Base-by-base conservation (phyloP, 2,329 filamentous ascomycete species). In the Pseudogymnoascus sp. region DNA sequence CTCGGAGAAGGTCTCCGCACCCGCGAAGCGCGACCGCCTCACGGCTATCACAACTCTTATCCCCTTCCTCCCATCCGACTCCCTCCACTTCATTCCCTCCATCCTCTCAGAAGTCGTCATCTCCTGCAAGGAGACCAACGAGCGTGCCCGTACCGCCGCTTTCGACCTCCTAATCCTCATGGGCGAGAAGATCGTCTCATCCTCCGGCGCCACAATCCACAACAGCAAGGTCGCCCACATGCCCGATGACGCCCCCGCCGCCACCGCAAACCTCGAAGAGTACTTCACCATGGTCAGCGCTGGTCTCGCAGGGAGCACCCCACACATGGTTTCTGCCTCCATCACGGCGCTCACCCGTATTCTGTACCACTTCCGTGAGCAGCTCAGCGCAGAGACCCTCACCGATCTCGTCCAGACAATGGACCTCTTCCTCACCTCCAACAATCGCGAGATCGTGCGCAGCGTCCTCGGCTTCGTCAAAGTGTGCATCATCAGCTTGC, bases 211-310 rank as follows among this genome's bases (percentile, higher is more conserved):
- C 37, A 80, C 82, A 59, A 94, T 99, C 65, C 83, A 93, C 69
- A 95, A 96, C 74, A 87, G 85, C 68, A 90, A 93, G 72, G 89
- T 97, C 2, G 83, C 90, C 1, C 87, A 93, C 72, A 96, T 97
- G 91, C 84, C 90, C 3, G 78, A 83, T 58, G 87, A 95, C 73
- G 88, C 92, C 0, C 87, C 90, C 2, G 79, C 87, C 33, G 92
- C 88, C 3, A 80, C 84, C 2, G 93, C 94, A 18, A 92, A 83
- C 42, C 83, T 99, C 37, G 93, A 97, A 70, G 94, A 97, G 74
- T 97, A 92, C 76, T 90, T 97, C 78, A 97, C 93, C 61, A 99
- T 99, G 94, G 89, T 97, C 31, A 96, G 90, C 67, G 94, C 94
- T 58, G 94, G 94, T 76, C 83, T 99, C 60, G 94, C 93, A 1